Conservation (phyloP, 768 basidiomycete species). For the Pluteus cervinus region DNA sequence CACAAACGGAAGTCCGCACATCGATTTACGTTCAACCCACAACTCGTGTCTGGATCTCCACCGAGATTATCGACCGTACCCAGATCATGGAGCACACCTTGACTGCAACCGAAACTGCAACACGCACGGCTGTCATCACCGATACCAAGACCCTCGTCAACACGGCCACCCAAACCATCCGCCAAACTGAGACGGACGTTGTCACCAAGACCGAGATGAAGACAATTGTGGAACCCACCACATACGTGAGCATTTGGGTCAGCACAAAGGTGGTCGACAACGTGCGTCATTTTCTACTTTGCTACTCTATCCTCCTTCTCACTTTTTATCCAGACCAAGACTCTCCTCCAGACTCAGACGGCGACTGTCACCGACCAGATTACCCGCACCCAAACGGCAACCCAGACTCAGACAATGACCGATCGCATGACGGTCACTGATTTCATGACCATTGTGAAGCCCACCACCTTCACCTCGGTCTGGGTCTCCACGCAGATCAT, state of each 20-base stretch:
- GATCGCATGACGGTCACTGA: constrained; percentile 49
- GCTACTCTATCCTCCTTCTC: constrained; percentile 1
- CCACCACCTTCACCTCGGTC: constrained; percentile 52
- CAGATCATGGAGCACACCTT: constrained; percentile 49
- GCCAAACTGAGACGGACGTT: constrained; percentile 50
- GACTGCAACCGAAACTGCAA: constrained; percentile 59
- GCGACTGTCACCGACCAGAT: constrained; percentile 44
- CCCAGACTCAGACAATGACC: constrained; percentile 48
- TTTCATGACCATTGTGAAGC: constrained; percentile 44
- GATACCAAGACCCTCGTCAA: constrained; percentile 40
- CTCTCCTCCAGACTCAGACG: constrained; percentile 43
- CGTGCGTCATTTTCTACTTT: constrained; percentile 26
- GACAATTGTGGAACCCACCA: constrained; percentile 53
- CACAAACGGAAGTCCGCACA: constrained; percentile 43
- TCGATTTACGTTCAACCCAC: constrained; percentile 53
- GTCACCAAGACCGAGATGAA: constrained; percentile 48
- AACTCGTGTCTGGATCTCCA: constrained; percentile 62
- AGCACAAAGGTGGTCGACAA: constrained; percentile 55
- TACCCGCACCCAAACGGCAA: constrained; percentile 52
- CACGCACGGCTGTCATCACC: constrained; percentile 50
- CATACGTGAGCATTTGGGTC: constrained; percentile 46
- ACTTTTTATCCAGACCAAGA: constrained; percentile 41
- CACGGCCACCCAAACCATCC: constrained; percentile 40
- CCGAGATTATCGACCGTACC: constrained; percentile 55
- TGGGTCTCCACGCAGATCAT: constrained; percentile 50